Evolutionary conservation across 2,329 filamentous ascomycete genomes (phyloP).

Genomic region (Botrytis tulipae): DNA sequence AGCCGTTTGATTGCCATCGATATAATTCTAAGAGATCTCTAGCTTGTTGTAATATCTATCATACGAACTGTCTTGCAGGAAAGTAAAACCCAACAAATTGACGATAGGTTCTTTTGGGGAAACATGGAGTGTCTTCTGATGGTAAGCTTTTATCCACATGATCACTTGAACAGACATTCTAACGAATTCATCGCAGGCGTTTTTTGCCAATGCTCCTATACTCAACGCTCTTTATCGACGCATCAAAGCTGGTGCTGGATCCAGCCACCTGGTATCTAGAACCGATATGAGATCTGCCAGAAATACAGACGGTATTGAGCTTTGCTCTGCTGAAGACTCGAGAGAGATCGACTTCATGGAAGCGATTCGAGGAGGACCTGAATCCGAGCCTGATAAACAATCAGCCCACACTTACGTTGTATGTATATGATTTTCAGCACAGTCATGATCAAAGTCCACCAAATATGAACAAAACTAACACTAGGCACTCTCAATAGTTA

Average conservation of each 20-base stretch:
- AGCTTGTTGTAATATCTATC: conserved; percentile 26
- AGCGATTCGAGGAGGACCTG: background rate
- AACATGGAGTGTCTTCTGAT: conserved; percentile 30
- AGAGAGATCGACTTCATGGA: conserved; percentile 13
- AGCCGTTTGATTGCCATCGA: too few species aligned
- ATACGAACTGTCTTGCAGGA: background rate
- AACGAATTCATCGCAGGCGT: conserved; percentile 21
- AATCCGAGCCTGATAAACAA: background rate
- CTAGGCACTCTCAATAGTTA: background rate
- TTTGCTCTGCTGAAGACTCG: background rate
- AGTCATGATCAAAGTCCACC: too few species aligned
- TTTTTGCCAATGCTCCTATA: conserved; percentile 32
- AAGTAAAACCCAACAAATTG: background rate
- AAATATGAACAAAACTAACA: background rate
- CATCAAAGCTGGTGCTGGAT: background rate
- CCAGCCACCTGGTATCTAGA: background rate
- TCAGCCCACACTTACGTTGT: background rate
- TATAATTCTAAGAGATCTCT: background rate
- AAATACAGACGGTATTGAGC: background rate
- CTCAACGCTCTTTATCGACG: conserved; percentile 30
- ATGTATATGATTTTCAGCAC: background rate
- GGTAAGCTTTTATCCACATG: conserved; percentile 15
- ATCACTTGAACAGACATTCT: background rate
- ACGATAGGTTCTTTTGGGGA: conserved; percentile 4
- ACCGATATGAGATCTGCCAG: background rate